Conservation (phyloP, 1,284 basidiomycete genomes). For the Schizopora paradoxa region DNA sequence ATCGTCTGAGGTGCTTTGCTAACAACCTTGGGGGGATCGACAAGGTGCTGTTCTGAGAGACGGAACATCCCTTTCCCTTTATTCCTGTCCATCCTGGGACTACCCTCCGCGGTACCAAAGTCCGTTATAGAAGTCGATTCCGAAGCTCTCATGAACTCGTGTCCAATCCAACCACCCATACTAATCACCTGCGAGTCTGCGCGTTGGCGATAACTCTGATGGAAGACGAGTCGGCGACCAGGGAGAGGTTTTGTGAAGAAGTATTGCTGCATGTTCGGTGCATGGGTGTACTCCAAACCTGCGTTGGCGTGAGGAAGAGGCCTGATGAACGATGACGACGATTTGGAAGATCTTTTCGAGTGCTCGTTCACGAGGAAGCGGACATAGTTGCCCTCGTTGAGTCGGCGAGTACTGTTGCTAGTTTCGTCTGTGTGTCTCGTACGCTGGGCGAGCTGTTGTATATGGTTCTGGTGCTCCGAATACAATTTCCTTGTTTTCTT, state of each 20-base stretch:
- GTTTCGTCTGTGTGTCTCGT: slow-evolving; percentile 23
- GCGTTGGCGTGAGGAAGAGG: slow-evolving; percentile 59
- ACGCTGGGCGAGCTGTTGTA: too few species aligned
- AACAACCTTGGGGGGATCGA: slow-evolving; percentile 29
- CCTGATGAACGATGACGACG: slow-evolving; percentile 42
- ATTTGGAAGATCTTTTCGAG: slow-evolving; percentile 22
- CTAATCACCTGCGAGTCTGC: not conserved
- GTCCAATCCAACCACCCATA: slow-evolving; percentile 12
- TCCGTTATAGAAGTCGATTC: slow-evolving; percentile 15
- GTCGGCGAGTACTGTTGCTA: slow-evolving; percentile 20
- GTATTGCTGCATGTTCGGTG: slow-evolving; percentile 46
- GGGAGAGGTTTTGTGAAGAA: slow-evolving; percentile 47
- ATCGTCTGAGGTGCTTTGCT: slow-evolving; percentile 19
- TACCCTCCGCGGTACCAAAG: slow-evolving; percentile 17
- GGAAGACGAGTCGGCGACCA: slow-evolving; percentile 48
- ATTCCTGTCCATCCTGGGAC: slow-evolving; percentile 15
- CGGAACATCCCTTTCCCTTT: slow-evolving; percentile 26
- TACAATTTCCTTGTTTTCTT: too few species aligned
- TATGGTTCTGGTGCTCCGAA: too few species aligned
- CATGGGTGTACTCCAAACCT: slow-evolving; percentile 54
- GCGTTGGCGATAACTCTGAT: slow-evolving; percentile 11
- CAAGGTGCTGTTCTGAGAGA: slow-evolving; percentile 24
- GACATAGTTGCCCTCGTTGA: slow-evolving; percentile 27
- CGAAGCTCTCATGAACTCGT: not conserved
- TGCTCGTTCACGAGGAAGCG: slow-evolving; percentile 28